Percentiles rank a stretch among this genome's conserved stretches.
Evolutionary conservation across 2,329 filamentous ascomycete species (phyloP).

Genomic region (Ascosphaera pollenicola): DNA sequence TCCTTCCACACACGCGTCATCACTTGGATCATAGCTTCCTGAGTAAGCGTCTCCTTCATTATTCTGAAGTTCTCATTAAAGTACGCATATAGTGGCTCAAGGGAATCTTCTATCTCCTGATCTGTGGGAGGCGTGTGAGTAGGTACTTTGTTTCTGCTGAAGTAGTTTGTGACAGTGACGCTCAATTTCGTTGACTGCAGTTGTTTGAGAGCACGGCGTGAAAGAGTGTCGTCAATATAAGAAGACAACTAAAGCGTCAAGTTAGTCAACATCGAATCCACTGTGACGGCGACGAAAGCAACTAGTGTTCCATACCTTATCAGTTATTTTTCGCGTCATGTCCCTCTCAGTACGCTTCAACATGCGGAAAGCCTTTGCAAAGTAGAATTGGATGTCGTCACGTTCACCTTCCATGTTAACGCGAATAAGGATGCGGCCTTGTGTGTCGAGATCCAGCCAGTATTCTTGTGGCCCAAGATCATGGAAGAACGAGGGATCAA

Average conservation of each 20-base stretch:
- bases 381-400: slow-evolving; percentile 97
- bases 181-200: slow-evolving; percentile 53
- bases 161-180: slow-evolving; percentile 49
- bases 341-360: slow-evolving; percentile 90
- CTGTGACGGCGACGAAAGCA: slow-evolving; percentile 1
- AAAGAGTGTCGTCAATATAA: slow-evolving; percentile 80
- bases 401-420: slow-evolving; percentile 98
- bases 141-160: slow-evolving; percentile 29
- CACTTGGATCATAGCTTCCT: slow-evolving; percentile 91
- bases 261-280: slow-evolving; percentile 1
- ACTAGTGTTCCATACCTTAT: slow-evolving; percentile 44
- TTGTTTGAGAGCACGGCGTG: slow-evolving; percentile 52
- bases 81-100: slow-evolving; percentile 73
- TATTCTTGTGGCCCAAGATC: slow-evolving; percentile 93
- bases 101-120: slow-evolving; percentile 54
- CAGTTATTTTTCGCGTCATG: slow-evolving; percentile 94
- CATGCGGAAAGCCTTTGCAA: slow-evolving; percentile 88
- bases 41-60: slow-evolving; percentile 91
- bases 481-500: slow-evolving; percentile 94
- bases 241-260: slow-evolving; percentile 45
- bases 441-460: slow-evolving; percentile 92
- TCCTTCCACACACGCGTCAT: slow-evolving; percentile 99
- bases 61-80: slow-evolving; percentile 99
- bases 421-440: slow-evolving; percentile 67
- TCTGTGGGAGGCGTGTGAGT: slow-evolving; percentile 37